A percentile compares a stretch with the other conserved stretches of the same genome.
These are phyloP conservation scores for Coniochaeta sp. DNA, from an alignment of 2,329 filamentous ascomycete genomes.

Conservation along the genomic window DNA sequence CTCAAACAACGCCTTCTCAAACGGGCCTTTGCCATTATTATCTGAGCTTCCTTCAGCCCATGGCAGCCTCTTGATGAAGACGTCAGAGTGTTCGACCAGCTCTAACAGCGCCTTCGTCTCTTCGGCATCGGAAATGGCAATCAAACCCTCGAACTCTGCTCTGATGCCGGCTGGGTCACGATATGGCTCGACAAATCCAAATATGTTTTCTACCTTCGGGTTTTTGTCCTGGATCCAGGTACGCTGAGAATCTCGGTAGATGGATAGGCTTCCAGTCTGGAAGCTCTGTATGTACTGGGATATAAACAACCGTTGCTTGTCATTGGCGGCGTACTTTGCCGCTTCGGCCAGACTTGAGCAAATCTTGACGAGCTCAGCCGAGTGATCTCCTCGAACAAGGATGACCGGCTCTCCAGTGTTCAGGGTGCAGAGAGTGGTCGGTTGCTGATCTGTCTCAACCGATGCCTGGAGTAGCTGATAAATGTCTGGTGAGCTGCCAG, in stretches of 20 bases:
- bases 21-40: slow-evolving; percentile 40
- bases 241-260: slow-evolving; percentile 47
- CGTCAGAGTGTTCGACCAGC: slow-evolving; percentile 56
- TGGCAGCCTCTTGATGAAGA: slow-evolving; percentile 60
- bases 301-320: slow-evolving; percentile 44
- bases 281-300: slow-evolving; percentile 48
- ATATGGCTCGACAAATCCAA: slow-evolving; percentile 59
- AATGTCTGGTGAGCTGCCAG: slow-evolving; percentile 16
- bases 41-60: slow-evolving; percentile 41
- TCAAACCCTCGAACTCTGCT: slow-evolving; percentile 53
- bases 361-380: slow-evolving; percentile 41
- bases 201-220: slow-evolving; percentile 49
- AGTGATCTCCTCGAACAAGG: slow-evolving; percentile 46
- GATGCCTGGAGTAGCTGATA: slow-evolving; percentile 40
- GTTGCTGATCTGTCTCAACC: slow-evolving; percentile 13
- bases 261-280: slow-evolving; percentile 43
- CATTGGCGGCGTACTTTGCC: slow-evolving; percentile 40
- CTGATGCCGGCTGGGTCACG: slow-evolving; percentile 52
- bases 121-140: slow-evolving; percentile 57
- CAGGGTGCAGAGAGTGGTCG: too few relatives aligned
- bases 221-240: slow-evolving; percentile 53
- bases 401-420: slow-evolving; percentile 21
- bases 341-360: slow-evolving; percentile 39
- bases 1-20: slow-evolving; percentile 67
- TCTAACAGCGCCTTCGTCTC: slow-evolving; percentile 53